phyloP scores from a whole-genome alignment of 805 yeast species.

The Starmerella bombi region DNA sequence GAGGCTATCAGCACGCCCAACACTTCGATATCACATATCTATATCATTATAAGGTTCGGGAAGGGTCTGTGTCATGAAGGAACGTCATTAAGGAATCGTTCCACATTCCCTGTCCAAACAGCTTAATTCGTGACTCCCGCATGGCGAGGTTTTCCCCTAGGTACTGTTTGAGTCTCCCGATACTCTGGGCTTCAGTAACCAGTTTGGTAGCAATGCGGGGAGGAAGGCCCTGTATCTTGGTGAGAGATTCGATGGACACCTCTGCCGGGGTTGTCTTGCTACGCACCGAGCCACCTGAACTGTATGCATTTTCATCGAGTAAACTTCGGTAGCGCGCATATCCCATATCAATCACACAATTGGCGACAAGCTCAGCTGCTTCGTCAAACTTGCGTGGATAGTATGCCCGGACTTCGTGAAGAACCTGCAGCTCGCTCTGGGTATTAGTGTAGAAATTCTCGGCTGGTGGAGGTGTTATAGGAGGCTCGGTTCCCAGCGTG shows the following conservation, averaged over 20 bases:
- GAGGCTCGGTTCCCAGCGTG: background rate
- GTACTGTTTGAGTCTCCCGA: constrained; percentile 6
- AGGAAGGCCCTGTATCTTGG: constrained; percentile 13
- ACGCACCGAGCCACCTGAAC: constrained; percentile 9
- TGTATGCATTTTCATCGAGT: constrained; percentile 3
- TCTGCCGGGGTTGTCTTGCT: constrained; percentile 8
- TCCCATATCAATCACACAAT: constrained; percentile 13
- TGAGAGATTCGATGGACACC: constrained; percentile 10
- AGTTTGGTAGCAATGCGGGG: constrained; percentile 15
- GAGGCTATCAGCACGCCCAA: too few relatives aligned
- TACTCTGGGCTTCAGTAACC: constrained; percentile 4
- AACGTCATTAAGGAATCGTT: constrained; percentile 9
- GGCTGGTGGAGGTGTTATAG: constrained; percentile 2
- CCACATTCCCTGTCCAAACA: constrained; percentile 16
- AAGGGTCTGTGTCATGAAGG: constrained; percentile 8
- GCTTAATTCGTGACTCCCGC: constrained; percentile 8
- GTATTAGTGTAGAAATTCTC: constrained; percentile 10
- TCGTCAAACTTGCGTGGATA: constrained; percentile 13
- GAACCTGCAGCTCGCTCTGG: constrained; percentile 13
- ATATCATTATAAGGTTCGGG: background rate
- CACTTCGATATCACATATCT: too few relatives aligned
- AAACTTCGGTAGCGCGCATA: constrained; percentile 8
- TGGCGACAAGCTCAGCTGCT: constrained; percentile 13
- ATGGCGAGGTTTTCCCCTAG: constrained; percentile 5
- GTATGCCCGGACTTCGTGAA: constrained; percentile 6